Base-by-base conservation (phyloP, 768 basidiomycete genomes). In the Russula foetens region DNA sequence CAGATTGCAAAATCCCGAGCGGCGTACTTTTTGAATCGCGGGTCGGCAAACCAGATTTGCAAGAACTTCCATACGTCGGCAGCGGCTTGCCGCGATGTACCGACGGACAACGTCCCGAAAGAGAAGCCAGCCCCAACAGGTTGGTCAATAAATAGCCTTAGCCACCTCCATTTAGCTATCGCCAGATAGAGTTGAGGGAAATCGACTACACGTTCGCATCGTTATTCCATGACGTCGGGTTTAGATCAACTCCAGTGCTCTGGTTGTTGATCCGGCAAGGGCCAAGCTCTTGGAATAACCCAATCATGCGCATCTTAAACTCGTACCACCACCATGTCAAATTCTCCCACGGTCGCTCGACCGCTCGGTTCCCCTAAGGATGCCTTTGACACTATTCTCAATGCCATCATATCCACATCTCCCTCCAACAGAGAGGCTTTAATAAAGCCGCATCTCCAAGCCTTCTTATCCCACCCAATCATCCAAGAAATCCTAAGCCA, bases 261-360 rank as follows among this genome's bases (percentile, higher is more conserved):
- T 84, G 76, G 45, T 91, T 74, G 19, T 80, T 74, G 62, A 98
- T 78, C 31, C 73, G 74, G 73, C 96, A 98, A 0, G 96, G 94
- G 0, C 96, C 96, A 23, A 96, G 84, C 69, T 98, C 94, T 66
- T 96, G 92, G 17, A 98, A 77, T 24, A 97, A 81, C 11, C 95
- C 95, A 1, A 90, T 88, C 74, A 74, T 74, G 56, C 73, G n/a
- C n/a, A n/a, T n/a, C n/a, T n/a, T n/a, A n/a, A n/a, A n/a, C n/a
- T n/a, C n/a, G n/a, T n/a, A n/a, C n/a, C n/a, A n/a, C n/a, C n/a
- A n/a, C n/a, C n/a, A n/a, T n/a, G n/a, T n/a, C n/a, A n/a, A n/a
- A n/a, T n/a, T n/a, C n/a, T n/a, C n/a, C n/a, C n/a, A n/a, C n/a
- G n/a, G n/a, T n/a, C n/a, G n/a, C n/a, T n/a, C n/a, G n/a, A n/a